Percentiles rank a stretch among this genome's conserved stretches.
phyloP scores from a whole-genome alignment of 2,329 filamentous ascomycete species.

The Colletotrichum eleusines region DNA sequence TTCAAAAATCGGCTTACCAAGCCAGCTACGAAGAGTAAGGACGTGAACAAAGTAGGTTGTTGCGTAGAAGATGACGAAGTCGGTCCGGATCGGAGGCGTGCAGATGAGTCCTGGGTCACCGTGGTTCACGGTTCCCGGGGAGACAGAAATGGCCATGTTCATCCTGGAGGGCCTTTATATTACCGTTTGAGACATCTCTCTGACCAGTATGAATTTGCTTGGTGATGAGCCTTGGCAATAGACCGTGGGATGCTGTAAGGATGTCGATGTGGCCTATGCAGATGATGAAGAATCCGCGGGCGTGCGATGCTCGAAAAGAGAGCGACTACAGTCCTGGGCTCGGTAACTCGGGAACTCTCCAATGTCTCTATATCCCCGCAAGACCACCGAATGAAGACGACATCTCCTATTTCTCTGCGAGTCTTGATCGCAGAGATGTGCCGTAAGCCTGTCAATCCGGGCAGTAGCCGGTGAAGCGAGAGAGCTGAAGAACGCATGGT shows the following conservation, averaged over 20 bases:
- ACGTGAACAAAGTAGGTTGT: conserved; percentile 47
- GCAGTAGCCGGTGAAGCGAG: conserved; percentile 1
- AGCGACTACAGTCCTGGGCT: background rate
- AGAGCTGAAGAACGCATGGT: conserved; percentile 1
- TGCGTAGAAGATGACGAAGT: conserved; percentile 45
- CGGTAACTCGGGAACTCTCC: background rate
- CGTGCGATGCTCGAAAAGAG: background rate
- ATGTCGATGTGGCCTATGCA: background rate
- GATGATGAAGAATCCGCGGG: background rate
- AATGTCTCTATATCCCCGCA: background rate
- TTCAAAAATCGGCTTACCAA: conserved; percentile 41
- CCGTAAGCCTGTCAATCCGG: background rate
- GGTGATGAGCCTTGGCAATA: background rate
- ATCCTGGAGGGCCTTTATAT: background rate
- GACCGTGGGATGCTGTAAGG: background rate
- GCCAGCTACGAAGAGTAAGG: conserved; percentile 42
- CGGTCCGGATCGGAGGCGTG: conserved; percentile 41
- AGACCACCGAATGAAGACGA: background rate
- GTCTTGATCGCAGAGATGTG: background rate
- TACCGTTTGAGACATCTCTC: background rate
- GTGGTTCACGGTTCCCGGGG: conserved; percentile 32
- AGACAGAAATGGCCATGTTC: conserved; percentile 37
- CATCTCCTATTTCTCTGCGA: background rate
- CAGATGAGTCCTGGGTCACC: conserved; percentile 44
- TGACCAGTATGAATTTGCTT: background rate